Evolutionary conservation across 2,329 filamentous ascomycete species (phyloP).

Genomic region (Aspergillus oerlinghausenensis): DNA sequence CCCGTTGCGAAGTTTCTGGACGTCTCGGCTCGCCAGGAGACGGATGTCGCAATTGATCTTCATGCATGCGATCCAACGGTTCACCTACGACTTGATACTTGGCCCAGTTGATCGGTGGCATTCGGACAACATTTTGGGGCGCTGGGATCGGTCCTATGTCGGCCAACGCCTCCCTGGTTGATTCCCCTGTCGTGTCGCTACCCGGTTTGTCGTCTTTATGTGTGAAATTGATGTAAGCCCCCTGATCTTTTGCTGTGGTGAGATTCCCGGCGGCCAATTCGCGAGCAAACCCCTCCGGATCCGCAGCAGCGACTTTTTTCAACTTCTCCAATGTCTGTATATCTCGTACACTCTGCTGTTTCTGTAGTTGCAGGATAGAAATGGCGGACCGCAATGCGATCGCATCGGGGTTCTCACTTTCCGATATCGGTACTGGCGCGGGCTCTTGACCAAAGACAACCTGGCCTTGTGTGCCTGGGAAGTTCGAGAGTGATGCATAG

Average conservation of each 20-base stretch:
- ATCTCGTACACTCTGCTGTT: conserved; percentile 70
- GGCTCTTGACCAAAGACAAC: conserved; percentile 33
- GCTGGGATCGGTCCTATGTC: conserved; percentile 64
- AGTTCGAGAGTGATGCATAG: conserved; percentile 8
- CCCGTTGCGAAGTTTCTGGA: conserved; percentile 30
- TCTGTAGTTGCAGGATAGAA: conserved; percentile 80
- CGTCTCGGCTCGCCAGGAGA: conserved; percentile 37
- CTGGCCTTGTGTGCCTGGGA: conserved; percentile 16
- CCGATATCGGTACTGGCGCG: conserved; percentile 41
- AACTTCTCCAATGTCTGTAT: conserved; percentile 65
- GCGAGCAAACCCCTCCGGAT: conserved; percentile 67
- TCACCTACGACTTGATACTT: conserved; percentile 90
- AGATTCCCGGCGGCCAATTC: conserved; percentile 64
- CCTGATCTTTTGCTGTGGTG: conserved; percentile 31
- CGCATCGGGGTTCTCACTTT: conserved; percentile 69
- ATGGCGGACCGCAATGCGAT: conserved; percentile 83
- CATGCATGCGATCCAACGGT: conserved; percentile 76
- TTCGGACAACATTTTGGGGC: conserved; percentile 77
- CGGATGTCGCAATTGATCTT: conserved; percentile 68
- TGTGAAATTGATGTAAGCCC: conserved; percentile 33
- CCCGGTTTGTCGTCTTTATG: conserved; percentile 32
- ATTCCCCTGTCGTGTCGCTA: conserved; percentile 15
- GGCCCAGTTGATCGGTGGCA: conserved; percentile 88
- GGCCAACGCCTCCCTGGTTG: conserved; percentile 3
- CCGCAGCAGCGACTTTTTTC: conserved; percentile 64